Evolutionary conservation across 805 yeast genomes (phyloP).

Genomic region (Saccharomycopsis amapae): DNA sequence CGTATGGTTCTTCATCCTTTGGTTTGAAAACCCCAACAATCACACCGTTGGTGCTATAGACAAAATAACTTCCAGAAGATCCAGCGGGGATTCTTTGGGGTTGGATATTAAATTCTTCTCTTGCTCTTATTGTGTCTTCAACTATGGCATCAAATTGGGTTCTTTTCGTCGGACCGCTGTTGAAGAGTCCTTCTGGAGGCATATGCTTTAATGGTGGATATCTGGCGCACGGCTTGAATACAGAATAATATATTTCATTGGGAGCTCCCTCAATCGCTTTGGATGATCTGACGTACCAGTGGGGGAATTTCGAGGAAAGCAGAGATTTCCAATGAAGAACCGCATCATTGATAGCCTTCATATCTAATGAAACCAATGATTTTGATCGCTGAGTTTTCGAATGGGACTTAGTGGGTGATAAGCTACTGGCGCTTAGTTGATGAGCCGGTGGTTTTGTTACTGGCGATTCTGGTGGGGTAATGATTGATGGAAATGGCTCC

Average conservation of each 20-base stretch:
- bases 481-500: too few relatives aligned
- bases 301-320: conserved; percentile 23
- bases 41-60: conserved; percentile 32
- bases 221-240: conserved; percentile 38
- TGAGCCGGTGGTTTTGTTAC: too few relatives aligned
- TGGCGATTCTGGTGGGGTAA: too few relatives aligned
- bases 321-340: conserved; percentile 25
- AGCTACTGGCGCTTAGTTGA: too few relatives aligned
- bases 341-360: conserved; percentile 17
- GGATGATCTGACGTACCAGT: conserved; percentile 25
- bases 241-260: conserved; percentile 48
- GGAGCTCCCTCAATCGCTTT: conserved; percentile 23
- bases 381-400: too few relatives aligned
- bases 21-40: conserved; percentile 66
- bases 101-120: conserved; percentile 35
- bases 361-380: not conserved
- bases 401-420: too few relatives aligned
- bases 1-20: conserved; percentile 76
- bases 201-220: conserved; percentile 25
- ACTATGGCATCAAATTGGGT: conserved; percentile 36
- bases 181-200: conserved; percentile 27
- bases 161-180: conserved; percentile 27
- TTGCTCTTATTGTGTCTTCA: conserved; percentile 37
- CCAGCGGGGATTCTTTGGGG: conserved; percentile 57
- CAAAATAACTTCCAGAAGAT: conserved; percentile 65